Base-by-base conservation (phyloP, 768 basidiomycete genomes). In the Galerina marginata region DNA sequence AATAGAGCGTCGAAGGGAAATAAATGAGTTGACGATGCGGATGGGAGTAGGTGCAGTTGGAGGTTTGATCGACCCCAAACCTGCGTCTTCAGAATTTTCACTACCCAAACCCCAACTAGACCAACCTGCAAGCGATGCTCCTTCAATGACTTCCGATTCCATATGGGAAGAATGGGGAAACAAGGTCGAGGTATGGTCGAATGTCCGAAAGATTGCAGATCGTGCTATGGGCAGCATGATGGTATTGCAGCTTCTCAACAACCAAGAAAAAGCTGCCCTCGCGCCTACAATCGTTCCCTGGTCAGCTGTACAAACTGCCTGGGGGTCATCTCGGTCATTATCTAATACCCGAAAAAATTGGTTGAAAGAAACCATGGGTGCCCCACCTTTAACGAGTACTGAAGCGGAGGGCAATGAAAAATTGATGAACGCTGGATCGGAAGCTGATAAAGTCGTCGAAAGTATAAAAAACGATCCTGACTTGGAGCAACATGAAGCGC, bases 11-110 rank as follows among this genome's bases (percentile, higher is more conserved):
- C 79, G 93, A 58, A 79, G 85, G 58, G 89, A 93, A 65, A 85
- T 93, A 56, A 95, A 95, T 70, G 88, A 92, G 67, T 75, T 95
- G 46, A 87, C 85, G 0, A 89, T 92, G 81, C 85, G 91, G n/a
- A 92, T 93, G 86, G 93, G 86, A 5, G 80, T 93, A 39, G 90
- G 89, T 37, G 83, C 84, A 0, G 81, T 92, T 6, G 93, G 93
- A 9, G 93, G 93, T 10, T 67, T 77, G 6, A 68, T 93, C 6
- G 86, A 86, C 46, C 64, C 71, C 26, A 69, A 73, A 36, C 69
- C 75, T 58, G 79, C 77, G 9, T 64, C 64, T 23, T 60, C 67
- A n/a, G 62, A 62, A 48, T 66, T 70, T 33, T 45, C 42, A 40
- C 9, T 43, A 20, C 23, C 50, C 9, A 47, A 51, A 43, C 23